phyloP scores from a whole-genome alignment of 2,329 filamentous ascomycete genomes.

The Immersiporthe knoxdaviesiana region DNA sequence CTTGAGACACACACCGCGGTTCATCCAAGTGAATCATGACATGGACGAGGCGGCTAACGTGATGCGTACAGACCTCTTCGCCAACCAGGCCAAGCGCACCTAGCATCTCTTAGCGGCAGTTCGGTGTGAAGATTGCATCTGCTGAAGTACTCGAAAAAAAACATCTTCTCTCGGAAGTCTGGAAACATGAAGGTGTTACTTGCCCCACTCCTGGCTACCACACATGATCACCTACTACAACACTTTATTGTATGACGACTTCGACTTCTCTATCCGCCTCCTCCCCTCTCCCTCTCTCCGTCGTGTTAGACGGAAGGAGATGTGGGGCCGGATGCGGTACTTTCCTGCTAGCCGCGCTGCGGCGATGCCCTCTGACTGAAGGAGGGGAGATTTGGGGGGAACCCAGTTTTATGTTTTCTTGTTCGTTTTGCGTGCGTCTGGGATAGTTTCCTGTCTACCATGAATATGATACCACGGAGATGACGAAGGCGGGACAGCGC shows the following conservation, averaged over 20 bases:
- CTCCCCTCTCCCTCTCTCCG: not conserved
- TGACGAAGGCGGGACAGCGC: not conserved
- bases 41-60: not conserved
- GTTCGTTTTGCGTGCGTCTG: constrained; percentile 3
- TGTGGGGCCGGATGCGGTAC: not conserved
- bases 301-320: not conserved
- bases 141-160: not conserved
- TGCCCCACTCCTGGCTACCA: not conserved
- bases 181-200: not conserved
- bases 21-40: not conserved
- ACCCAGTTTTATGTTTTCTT: not conserved
- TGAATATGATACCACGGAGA: constrained; percentile 18
- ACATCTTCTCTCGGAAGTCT: not conserved
- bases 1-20: not conserved
- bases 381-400: too few species aligned
- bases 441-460: constrained; percentile 10
- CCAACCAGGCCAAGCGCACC: constrained; percentile 21
- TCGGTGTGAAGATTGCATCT: not conserved
- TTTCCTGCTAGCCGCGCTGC: not conserved
- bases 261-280: not conserved
- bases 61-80: constrained; percentile 42
- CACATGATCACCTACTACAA: not conserved
- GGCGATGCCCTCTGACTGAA: not conserved
- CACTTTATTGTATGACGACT: not conserved
- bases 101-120: not conserved